Evolutionary conservation across 164 flowering plant genomes (phyloP), one percentile per base, ranked within the genome.

Genomic region (Akebia trifoliata): DNA sequence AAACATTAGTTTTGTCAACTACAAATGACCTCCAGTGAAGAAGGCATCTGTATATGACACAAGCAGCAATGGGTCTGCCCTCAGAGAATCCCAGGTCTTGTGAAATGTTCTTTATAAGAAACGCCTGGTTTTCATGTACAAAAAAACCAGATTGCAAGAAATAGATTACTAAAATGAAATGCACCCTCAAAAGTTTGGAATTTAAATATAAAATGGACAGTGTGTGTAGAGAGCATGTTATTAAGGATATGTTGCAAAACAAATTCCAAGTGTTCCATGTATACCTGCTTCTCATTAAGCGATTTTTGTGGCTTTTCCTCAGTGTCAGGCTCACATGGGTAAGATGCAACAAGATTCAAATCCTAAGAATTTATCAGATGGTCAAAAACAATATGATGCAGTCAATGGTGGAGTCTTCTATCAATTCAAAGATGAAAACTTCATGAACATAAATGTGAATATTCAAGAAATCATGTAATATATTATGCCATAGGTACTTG

Each of bases 1-100:
- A 91, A n/a, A 91, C 82, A 63, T 69, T 76, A 18, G 98, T 88
- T 56, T 93, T 80, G 75, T 91, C 98, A 63, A 88, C 98, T 69
- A 86, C 98, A 74, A 88, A 91, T 54, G 96, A 91, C 59, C 95
- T 83, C 98, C 98, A 91, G 61, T 91, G 98, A 54, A n/a, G n/a
- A n/a, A n/a, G n/a, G n/a, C n/a, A n/a, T n/a, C n/a, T n/a, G n/a
- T n/a, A n/a, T n/a, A n/a, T n/a, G n/a, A n/a, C n/a, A n/a, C n/a
- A n/a, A n/a, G n/a, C n/a, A n/a, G n/a, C n/a, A n/a, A n/a, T n/a
- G n/a, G n/a, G n/a, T n/a, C n/a, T n/a, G n/a, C n/a, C n/a, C n/a
- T n/a, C n/a, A n/a, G n/a, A n/a, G n/a, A n/a, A n/a, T n/a, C n/a
- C n/a, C n/a, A n/a, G n/a, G n/a, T n/a, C n/a, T n/a, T n/a, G n/a